Base-by-base conservation (phyloP, 108 stramenopile genomes). In the Cyclotella sp. region DNA sequence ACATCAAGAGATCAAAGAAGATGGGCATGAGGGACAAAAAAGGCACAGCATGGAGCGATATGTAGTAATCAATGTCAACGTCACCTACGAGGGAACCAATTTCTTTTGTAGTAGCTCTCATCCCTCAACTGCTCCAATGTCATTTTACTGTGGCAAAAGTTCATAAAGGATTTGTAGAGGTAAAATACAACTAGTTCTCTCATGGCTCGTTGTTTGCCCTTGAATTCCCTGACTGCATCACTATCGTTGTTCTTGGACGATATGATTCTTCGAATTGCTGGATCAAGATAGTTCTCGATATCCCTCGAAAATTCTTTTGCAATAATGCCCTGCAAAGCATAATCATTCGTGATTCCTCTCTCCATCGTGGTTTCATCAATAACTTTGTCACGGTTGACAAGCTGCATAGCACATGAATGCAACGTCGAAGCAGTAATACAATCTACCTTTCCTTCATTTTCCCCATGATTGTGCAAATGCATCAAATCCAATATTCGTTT, bases 321-420 rank as follows among this genome's bases (percentile, higher is more conserved):
- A 0, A 81, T 70, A n/a, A 76, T 9, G 8, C 19, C 24, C 0
- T 69, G 22, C 59, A 81, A 55, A 18, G 26, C 29, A 16, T 71
- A 34, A 4, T 81, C 80, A 51, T 62, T 46, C 10, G 29, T 15
- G 0, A 81, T 6, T 18, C 68, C 41, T 26, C 49, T 76, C 13
- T 77, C 70, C 29, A 60, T 27, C 30, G 46, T n/a, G 5, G 62
- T 18, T 18, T 64, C 60, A 46, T 29, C 57, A 29, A 70, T 28
- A n/a, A 29, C 15, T 15, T 15, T 3, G 22, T 75, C 54, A 0
- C 69, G 19, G 1, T 15, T n/a, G 3, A 80, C 43, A 40, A 80
- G 22, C 28, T 55, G 39, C 67, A 70, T 68, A 15, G 79, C 79
- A 69, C 73, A 70, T 0, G 82, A 83, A 43, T 83, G 82, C 52